Conservation (phyloP, 352 stramenopile genomes). For the Phytophthora tentaculata region DNA sequence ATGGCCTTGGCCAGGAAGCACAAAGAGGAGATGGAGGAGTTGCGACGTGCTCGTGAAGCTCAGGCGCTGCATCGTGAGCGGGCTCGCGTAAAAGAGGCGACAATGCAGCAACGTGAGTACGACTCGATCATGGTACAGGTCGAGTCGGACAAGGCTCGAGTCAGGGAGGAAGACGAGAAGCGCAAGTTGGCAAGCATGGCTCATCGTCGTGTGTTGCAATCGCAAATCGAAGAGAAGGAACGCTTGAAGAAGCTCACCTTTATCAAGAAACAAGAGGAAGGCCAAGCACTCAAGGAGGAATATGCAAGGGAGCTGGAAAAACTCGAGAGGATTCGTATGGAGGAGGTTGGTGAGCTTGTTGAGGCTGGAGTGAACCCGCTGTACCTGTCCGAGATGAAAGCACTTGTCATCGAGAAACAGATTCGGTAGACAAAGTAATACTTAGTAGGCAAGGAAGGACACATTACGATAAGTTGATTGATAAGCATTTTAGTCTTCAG, state of each 20-base stretch:
- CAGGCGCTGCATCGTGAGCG: constrained; percentile 79
- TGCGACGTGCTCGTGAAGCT: constrained; percentile 66
- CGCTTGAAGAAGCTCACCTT: constrained; percentile 78
- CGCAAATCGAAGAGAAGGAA: constrained; percentile 92
- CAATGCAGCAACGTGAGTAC: constrained; percentile 89
- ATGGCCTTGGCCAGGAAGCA: constrained; percentile 83
- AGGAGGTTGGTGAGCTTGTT: constrained; percentile 90
- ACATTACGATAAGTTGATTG: no score
- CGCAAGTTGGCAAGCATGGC: constrained; percentile 71
- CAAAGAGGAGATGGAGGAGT: constrained; percentile 85
- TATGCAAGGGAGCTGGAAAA: constrained; percentile 85
- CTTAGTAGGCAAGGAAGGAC: not conserved
- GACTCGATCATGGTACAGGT: constrained; percentile 89
- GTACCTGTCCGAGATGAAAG: constrained; percentile 93
- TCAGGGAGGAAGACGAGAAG: constrained; percentile 64
- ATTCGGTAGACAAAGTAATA: constrained; percentile 25
- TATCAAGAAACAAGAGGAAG: constrained; percentile 69
- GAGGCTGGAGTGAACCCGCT: constrained; percentile 88
- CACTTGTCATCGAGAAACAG: constrained; percentile 88
- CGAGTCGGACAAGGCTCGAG: constrained; percentile 63
- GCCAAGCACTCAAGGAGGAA: constrained; percentile 76
- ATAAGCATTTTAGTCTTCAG: no score
- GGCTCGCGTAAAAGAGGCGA: constrained; percentile 76
- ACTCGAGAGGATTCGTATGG: constrained; percentile 87
- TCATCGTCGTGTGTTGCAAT: constrained; percentile 84